Conservation (phyloP, 257 asterid species). For the Przewalskia tangutica region DNA sequence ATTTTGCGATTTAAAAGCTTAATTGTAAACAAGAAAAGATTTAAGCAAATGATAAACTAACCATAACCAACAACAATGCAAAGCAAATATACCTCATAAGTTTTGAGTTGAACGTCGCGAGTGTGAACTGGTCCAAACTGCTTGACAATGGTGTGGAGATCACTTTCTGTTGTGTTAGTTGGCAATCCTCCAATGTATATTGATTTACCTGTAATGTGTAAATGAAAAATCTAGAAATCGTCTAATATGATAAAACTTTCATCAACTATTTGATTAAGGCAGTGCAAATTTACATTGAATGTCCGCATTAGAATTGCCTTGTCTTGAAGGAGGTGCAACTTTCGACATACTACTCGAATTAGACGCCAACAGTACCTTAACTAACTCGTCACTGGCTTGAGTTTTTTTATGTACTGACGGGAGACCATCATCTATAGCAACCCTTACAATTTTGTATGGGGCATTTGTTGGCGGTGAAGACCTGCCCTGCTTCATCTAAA, state of each 20-base stretch:
- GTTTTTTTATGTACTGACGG: background rate
- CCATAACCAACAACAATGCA: background rate
- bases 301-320: background rate
- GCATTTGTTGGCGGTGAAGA: constrained; percentile 13
- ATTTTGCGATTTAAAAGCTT: background rate
- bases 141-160: constrained; percentile 24
- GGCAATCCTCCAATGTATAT: constrained; percentile 45
- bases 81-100: constrained; percentile 27
- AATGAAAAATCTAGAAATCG: background rate
- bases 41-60: background rate
- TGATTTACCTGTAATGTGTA: constrained; percentile 17
- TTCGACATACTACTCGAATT: constrained; percentile 5
- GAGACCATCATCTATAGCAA: constrained; percentile 6
- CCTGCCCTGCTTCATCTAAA: constrained; percentile 34
- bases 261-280: constrained; percentile 12
- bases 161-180: constrained; percentile 24
- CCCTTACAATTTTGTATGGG: constrained; percentile 4
- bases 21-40: too few species aligned
- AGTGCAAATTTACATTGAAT: background rate
- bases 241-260: background rate
- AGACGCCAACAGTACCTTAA: background rate
- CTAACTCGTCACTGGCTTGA: background rate
- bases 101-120: constrained; percentile 31
- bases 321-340: background rate
- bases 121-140: constrained; percentile 33